A percentile compares a stretch with the other conserved stretches of the same genome.
These are phyloP conservation scores for Colletotrichum sp. DNA, from an alignment of 2,329 filamentous ascomycete species.

Conservation along the genomic window DNA sequence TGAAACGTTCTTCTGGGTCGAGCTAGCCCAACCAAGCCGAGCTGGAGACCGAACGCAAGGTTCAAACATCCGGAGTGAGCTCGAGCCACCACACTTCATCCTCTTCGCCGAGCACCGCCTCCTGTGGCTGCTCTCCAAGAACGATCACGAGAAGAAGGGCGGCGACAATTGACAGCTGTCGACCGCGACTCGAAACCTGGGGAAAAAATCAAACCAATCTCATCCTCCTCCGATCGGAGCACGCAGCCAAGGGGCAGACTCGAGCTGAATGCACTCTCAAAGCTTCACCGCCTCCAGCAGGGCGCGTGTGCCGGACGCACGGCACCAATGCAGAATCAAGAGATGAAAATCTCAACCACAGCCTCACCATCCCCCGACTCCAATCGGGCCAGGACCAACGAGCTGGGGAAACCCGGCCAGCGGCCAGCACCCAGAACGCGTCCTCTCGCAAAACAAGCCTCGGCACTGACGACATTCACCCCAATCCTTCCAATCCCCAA, in stretches of 20 bases:
- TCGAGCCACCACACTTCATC: slow-evolving; percentile 3
- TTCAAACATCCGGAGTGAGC: neutral
- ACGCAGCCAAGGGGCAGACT: neutral
- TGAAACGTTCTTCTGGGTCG: neutral
- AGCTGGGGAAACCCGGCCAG: slow-evolving; percentile 3
- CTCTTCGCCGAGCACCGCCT: neutral
- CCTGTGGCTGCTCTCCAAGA: neutral
- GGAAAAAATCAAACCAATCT: neutral
- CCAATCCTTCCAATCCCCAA: neutral
- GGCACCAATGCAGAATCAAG: neutral
- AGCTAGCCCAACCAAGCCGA: neutral
- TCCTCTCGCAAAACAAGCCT: neutral
- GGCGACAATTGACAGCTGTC: neutral
- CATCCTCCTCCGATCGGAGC: neutral
- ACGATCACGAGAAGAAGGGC: neutral
- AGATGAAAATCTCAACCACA: neutral
- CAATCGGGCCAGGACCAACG: neutral
- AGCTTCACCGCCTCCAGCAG: neutral
- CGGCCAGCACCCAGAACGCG: neutral
- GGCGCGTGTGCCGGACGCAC: neutral
- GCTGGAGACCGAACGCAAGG: neutral
- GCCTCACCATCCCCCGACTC: neutral
- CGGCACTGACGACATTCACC: neutral
- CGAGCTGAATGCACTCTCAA: neutral
- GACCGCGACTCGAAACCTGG: neutral